These are phyloP conservation scores for Borovskyia barvae DNA, from an alignment of 208 protist genomes.

Conservation along the genomic window DNA sequence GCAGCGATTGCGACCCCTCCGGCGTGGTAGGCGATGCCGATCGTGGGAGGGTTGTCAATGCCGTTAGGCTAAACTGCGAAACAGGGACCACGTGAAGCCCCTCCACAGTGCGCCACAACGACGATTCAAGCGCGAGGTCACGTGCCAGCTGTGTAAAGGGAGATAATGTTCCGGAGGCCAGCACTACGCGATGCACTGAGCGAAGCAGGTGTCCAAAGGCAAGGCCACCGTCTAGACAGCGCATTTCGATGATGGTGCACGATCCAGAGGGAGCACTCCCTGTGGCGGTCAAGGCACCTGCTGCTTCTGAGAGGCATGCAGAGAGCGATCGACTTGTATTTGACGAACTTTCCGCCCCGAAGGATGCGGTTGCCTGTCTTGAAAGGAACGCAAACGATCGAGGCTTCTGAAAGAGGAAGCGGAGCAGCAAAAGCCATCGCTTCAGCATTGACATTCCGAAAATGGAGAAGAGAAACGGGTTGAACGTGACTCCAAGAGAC, in stretches of 20 bases:
- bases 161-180: slow-evolving; percentile 95
- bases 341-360: too few relatives aligned
- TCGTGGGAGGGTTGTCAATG: slow-evolving; percentile 23
- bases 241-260: slow-evolving; percentile 34
- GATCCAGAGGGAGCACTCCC: not conserved
- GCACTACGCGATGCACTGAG: slow-evolving; percentile 72
- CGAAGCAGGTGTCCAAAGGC: slow-evolving; percentile 61
- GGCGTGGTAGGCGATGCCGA: not conserved
- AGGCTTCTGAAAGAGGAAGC: slow-evolving; percentile 61
- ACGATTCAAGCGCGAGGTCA: slow-evolving; percentile 58
- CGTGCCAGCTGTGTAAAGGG: slow-evolving; percentile 81
- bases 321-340: too few relatives aligned
- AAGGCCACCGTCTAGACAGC: slow-evolving; percentile 75
- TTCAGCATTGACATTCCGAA: slow-evolving; percentile 69
- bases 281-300: not conserved
- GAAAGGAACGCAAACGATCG: slow-evolving; percentile 52
- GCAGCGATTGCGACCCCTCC: slow-evolving; percentile 23
- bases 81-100: slow-evolving; percentile 49
- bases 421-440: slow-evolving; percentile 67
- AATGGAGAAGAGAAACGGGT: slow-evolving; percentile 74
- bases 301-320: too few relatives aligned
- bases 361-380: too few relatives aligned
- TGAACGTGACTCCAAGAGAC: slow-evolving; percentile 82
- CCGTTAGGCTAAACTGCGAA: slow-evolving; percentile 33
- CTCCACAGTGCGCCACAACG: slow-evolving; percentile 25